Evolutionary conservation across 345 rosid genomes (phyloP).

Genomic region (Limnanthes douglasii): DNA sequence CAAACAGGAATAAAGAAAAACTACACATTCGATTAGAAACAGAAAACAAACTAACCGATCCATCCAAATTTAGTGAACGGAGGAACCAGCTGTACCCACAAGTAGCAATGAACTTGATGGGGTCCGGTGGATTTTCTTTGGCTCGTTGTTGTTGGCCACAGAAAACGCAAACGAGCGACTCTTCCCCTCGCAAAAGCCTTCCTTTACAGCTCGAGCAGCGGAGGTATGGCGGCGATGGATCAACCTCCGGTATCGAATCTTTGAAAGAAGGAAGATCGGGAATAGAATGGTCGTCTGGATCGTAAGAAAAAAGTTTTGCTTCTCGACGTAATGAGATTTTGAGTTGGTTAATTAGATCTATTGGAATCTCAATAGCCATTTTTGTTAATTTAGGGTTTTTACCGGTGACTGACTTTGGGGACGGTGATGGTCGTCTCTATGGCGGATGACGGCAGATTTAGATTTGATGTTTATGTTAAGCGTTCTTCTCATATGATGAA

Average conservation of each 20-base stretch:
- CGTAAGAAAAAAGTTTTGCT: conserved; percentile 36
- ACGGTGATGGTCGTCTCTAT: no score
- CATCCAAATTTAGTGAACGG: conserved; percentile 46
- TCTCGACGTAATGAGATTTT: conserved; percentile 50
- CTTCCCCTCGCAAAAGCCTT: conserved; percentile 38
- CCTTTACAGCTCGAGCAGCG: conserved; percentile 66
- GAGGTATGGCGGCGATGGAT: conserved; percentile 44
- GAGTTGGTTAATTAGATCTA: conserved; percentile 36
- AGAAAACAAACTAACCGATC: conserved; percentile 38
- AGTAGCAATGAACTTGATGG: conserved; percentile 52
- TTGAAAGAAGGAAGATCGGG: conserved; percentile 23
- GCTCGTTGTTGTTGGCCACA: conserved; percentile 39
- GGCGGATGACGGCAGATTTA: no score
- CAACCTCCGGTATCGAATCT: conserved; percentile 31
- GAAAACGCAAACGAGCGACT: conserved; percentile 61
- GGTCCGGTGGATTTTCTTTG: conserved; percentile 30
- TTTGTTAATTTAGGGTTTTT: no score
- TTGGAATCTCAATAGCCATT: conserved; percentile 49
- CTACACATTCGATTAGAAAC: not conserved
- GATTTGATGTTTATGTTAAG: no score
- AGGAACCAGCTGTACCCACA: conserved; percentile 56
- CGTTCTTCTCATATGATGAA: no score
- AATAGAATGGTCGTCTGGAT: conserved; percentile 24
- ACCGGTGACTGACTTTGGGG: no score
- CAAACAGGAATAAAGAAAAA: not conserved